Base-by-base conservation (phyloP, 75 land plant species). In the Sequoia sempervirens region DNA sequence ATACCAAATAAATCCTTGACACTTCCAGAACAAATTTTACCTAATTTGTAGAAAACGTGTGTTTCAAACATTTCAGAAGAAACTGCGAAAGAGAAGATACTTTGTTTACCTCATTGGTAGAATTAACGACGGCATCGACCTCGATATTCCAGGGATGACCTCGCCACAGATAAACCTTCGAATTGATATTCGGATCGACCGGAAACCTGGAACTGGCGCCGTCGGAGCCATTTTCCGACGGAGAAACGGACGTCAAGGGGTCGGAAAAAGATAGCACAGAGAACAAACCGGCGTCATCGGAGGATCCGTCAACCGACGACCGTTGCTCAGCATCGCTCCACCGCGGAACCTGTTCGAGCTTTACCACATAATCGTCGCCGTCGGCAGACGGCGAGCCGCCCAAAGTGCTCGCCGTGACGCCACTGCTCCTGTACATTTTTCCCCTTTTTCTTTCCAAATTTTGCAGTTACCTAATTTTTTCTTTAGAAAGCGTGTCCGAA, bases 91-190 rank as follows among this genome's bases (percentile, higher is more conserved):
- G 18, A 56, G 23, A 56, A 56, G 61, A 56, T 79, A 30, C 1
- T 76, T 72, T 38, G 32, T 80, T 61, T 83, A 93, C 99, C 99
- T 97, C 99, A 85, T 97, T 97, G 17, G 98, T 93, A 43, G 99
- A 97, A 83, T 97, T 97, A 47, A 97, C 99, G 52, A 97, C 99
- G 70, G 98, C 96, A 92, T 96, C 99, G 15, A 94, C 99, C 81
- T 97, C 99, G 34, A 97, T 90, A 86, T 90, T 88, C 98, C 99
- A 97, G 6, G 99, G 99, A 12, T 92, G 68, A 32, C 98, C 99
- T 14, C 96, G 91, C 99, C 98, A 97, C 2, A 96, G 84, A 82
- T 96, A 97, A 47, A 97, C 83, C 88, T 92, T 97, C 64, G 93
- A 93, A 84, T 96, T 97, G 80, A 97, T 89, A 36, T 92, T 96